Conservation (phyloP, 164 flowering plant species). For the Vitis rotundifolia region DNA sequence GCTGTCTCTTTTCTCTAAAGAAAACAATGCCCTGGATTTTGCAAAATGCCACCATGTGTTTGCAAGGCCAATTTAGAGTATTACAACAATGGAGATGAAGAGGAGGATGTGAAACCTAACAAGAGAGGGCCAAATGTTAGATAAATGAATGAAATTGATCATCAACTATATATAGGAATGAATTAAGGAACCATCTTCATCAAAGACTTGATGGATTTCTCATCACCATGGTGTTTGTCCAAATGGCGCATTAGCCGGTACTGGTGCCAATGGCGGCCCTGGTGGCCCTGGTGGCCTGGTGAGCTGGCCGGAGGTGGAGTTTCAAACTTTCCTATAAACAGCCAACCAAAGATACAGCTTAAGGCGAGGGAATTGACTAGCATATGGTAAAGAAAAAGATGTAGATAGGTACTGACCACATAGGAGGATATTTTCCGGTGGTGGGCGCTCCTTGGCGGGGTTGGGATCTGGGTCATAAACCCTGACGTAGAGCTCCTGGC, state of each 20-base stretch:
- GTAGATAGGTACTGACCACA: constrained; percentile 34
- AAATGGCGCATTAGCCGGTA: not conserved
- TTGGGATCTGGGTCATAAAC: constrained; percentile 45
- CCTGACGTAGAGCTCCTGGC: constrained; percentile 51
- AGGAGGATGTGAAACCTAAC: constrained; percentile 7
- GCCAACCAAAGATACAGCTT: not conserved
- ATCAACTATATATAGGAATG: not conserved
- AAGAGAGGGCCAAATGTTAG: not conserved
- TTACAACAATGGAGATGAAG: constrained; percentile 3
- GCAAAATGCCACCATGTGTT: not conserved
- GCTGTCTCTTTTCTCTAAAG: not conserved
- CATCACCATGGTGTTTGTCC: constrained; percentile 8
- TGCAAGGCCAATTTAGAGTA: constrained; percentile 3
- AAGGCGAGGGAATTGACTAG: not conserved
- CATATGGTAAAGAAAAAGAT: not conserved
- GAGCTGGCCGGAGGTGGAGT: not conserved
- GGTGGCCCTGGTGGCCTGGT: not conserved
- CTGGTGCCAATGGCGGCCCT: not conserved
- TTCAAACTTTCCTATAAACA: constrained; percentile 12
- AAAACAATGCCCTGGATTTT: not conserved
- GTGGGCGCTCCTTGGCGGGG: constrained; percentile 47
- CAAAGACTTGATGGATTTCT: too few relatives aligned
- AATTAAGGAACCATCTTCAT: not conserved
- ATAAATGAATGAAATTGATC: not conserved
- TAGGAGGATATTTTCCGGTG: constrained; percentile 44